A percentile compares a stretch with the other conserved stretches of the same genome.
Evolutionary conservation across 805 yeast genomes (phyloP).

Genomic region (Candida caryicola): DNA sequence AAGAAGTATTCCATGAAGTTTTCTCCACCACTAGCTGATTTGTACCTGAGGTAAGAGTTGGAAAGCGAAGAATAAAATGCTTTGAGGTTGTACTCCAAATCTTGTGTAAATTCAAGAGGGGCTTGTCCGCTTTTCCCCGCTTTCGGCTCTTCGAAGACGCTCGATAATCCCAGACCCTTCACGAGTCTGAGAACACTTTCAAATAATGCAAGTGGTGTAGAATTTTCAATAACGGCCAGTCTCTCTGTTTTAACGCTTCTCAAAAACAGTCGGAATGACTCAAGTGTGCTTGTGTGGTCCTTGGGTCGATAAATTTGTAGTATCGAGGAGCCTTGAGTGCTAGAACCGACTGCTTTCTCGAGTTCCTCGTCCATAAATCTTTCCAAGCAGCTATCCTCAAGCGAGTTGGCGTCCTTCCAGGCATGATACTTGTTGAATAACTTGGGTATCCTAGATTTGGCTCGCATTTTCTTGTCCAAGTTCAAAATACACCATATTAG

Average conservation of each 20-base stretch:
- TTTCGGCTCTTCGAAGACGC: slow-evolving; percentile 19
- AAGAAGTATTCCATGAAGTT: slow-evolving; percentile 40
- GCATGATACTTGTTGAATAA: slow-evolving; percentile 22
- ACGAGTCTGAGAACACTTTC: slow-evolving; percentile 30
- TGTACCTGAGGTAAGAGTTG: slow-evolving; percentile 13
- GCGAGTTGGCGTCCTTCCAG: slow-evolving; percentile 1
- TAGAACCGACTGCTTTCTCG: background rate
- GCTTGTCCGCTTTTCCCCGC: slow-evolving; percentile 7
- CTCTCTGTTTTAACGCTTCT: slow-evolving; percentile 13
- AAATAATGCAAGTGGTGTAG: slow-evolving; percentile 37
- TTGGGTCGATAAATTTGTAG: slow-evolving; percentile 8
- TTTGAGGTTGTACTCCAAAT: slow-evolving; percentile 14
- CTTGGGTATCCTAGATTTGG: slow-evolving; percentile 23
- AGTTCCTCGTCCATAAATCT: slow-evolving; percentile 11
- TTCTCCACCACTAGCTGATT: slow-evolving; percentile 6
- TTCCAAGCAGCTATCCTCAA: slow-evolving; percentile 2
- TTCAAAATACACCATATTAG: slow-evolving; percentile 25
- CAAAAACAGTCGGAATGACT: slow-evolving; percentile 14
- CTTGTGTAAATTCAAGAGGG: slow-evolving; percentile 5
- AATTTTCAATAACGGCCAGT: slow-evolving; percentile 17
- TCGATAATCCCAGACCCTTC: slow-evolving; percentile 28
- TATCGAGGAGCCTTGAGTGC: background rate
- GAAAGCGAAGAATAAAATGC: slow-evolving; percentile 22
- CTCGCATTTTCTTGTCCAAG: slow-evolving; percentile 24
- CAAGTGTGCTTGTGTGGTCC: slow-evolving; percentile 11